These are phyloP conservation scores for Populus alba DNA, from an alignment of 345 rosid species.

Conservation along the genomic window DNA sequence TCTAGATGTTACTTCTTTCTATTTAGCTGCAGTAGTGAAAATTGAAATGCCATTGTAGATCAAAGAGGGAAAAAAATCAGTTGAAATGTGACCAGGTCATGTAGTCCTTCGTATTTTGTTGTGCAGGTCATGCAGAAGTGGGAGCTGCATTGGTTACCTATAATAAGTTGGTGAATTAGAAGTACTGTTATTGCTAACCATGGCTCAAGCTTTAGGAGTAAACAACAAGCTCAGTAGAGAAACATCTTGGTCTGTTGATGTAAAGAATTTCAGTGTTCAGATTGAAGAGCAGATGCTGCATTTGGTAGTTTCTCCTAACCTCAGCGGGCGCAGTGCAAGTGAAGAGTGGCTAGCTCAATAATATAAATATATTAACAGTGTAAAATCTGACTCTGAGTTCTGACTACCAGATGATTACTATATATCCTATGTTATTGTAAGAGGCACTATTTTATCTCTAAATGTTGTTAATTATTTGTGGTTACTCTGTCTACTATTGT, in stretches of 20 bases:
- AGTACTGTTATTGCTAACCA: background rate
- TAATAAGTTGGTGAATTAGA: background rate
- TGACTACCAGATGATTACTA: background rate
- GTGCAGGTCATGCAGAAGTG: constrained; percentile 15
- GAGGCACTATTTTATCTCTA: background rate
- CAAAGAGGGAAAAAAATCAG: background rate
- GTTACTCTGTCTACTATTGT: background rate
- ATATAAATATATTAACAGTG: constrained; percentile 4
- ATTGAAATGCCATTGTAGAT: background rate
- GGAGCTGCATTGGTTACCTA: background rate
- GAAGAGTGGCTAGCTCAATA: background rate
- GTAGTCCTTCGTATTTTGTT: background rate
- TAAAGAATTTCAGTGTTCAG: background rate
- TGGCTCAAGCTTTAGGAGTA: constrained; percentile 7
- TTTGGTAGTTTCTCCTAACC: background rate
- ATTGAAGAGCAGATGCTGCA: background rate
- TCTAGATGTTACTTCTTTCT: background rate
- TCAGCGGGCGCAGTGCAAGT: background rate
- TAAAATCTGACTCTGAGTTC: constrained; percentile 1
- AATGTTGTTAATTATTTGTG: constrained; percentile 1
- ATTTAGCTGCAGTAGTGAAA: background rate
- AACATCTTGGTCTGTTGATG: background rate
- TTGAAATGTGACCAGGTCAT: background rate
- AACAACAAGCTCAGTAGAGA: background rate
- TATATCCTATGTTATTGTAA: constrained; percentile 1